Evolutionary conservation across 495 filamentous ascomycete genomes (phyloP).

Genomic region (Xanthoparmelia taractica): DNA sequence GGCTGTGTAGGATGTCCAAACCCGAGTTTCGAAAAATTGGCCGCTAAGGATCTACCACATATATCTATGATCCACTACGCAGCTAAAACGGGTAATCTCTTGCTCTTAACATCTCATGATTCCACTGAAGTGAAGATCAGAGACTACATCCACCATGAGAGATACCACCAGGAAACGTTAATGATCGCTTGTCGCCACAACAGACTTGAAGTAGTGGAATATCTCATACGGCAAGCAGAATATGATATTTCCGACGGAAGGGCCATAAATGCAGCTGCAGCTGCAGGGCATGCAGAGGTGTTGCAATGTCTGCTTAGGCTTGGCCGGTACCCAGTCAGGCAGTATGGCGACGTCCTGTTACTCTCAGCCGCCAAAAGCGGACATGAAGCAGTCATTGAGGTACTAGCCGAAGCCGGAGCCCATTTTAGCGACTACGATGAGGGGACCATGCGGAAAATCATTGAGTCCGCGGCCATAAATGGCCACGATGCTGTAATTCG

Average conservation of each 20-base stretch:
- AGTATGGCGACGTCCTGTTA: background rate
- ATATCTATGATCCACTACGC: background rate
- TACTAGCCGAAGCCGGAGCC: background rate
- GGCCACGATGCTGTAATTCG: background rate
- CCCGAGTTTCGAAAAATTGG: background rate
- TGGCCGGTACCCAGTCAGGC: background rate
- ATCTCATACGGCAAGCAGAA: background rate
- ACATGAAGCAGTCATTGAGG: background rate
- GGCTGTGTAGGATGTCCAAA: background rate
- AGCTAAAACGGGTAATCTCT: background rate
- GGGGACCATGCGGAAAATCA: background rate
- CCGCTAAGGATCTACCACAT: background rate
- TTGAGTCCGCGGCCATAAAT: background rate
- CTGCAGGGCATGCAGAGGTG: background rate
- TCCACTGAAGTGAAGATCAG: background rate
- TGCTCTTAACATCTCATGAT: background rate
- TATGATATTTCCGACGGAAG: background rate
- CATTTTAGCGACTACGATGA: background rate
- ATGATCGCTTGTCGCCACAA: constrained; percentile 1
- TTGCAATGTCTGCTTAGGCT: background rate
- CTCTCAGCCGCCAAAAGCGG: background rate
- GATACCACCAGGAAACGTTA: background rate
- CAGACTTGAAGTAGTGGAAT: background rate
- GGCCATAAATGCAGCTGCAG: background rate
- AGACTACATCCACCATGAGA: background rate